Base-by-base conservation (phyloP, 768 basidiomycete genomes). In the Lentinula edodes region DNA sequence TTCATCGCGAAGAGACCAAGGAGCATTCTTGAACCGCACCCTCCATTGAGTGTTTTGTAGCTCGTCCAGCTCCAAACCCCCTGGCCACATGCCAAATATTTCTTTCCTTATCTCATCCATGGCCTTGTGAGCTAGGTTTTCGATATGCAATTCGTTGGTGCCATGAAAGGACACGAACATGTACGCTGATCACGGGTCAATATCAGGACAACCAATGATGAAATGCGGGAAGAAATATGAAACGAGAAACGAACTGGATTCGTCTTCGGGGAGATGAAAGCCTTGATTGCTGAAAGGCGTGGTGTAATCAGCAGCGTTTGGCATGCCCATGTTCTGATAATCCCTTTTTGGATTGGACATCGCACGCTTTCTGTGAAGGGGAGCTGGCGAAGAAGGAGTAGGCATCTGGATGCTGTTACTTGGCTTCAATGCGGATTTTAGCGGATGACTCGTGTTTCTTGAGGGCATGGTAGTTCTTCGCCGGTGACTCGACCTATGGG, bases 21-120 rank as follows among this genome's bases (percentile, higher is more conserved):
- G 90, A n/a, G 78, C 75, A 63, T 83, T 83, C 61, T 76, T 74
- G 65, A 91, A 90, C 16, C 76, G 79, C n/a, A 88, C 81, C 45
- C 80, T 80, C 81, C 87, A 89, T 64, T 76, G 72, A 66, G 79
- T 69, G 57, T 78, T 75, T 45, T 71, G 65, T 62, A 77, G 67
- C 43, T 76, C 67, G 63, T 84, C 80, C 18, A 75, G 68, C 45
- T 80, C 80, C 50, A 87, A 72, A 1, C 90, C 89, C n/a, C 83
- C 79, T 23, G 82, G 81, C 90, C 90, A 92, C 68, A 86, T 74
- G 13, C 82, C 80, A 65, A 86, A 76, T 23, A 91, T 77, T 2
- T 74, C 70, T 43, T 80, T 75, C 61, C 82, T 75, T 45, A 91
- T 77, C 65, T 88, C 87, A 39, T 83, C 80, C 52, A 87, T 72